Evolutionary conservation across 2,329 filamentous ascomycete species (phyloP), one percentile per base, ranked within the genome.

Genomic region (Chlorencoelia australis): DNA sequence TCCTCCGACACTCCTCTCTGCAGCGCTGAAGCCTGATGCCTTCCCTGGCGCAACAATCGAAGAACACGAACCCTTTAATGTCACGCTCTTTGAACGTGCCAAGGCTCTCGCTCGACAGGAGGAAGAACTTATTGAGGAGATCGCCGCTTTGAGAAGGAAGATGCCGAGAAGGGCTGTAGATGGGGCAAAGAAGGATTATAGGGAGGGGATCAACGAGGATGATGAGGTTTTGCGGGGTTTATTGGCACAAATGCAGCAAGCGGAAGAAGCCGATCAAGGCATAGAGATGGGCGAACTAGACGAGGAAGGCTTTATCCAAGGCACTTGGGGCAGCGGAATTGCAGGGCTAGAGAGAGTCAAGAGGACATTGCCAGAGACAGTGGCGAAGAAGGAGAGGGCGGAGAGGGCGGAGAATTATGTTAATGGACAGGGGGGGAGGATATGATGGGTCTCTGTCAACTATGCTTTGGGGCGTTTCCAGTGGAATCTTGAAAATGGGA

Each of bases 331-430:
- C 1, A 57, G 45, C 7, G 70, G 71, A 0, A 65, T 79, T 2
- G 63, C 62, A 31, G 66, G 64, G 11, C 49, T 79, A 37, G 68
- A 60, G 3, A 56, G 64, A 45, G 46, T 79, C 39, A 75, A 75
- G 62, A 65, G 65, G 48, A 69, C 71, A 22, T 71, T 80, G 69
- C 73, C 75, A 11, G 66, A 71, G 14, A 69, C 71, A 3, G 72
- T 76, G 50, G 76, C 75, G 36, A 71, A 66, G 56, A 78, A 79
- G 69, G 75, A 79, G 62, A 65, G 75, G 56, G 75, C 76, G 39
- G 63, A 70, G 43, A 66, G 70, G 11, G 75, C 73, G 10, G 56
- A 52, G 36, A 46, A 41, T n/a, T 56, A 57, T 49, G 46, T 56
- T n/a, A 31, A 16, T 35, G 41, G 30, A 22, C 27, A 37, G 18